These are phyloP conservation scores for Termitomyces sp. DNA, from an alignment of 768 basidiomycete genomes.

Conservation along the genomic window DNA sequence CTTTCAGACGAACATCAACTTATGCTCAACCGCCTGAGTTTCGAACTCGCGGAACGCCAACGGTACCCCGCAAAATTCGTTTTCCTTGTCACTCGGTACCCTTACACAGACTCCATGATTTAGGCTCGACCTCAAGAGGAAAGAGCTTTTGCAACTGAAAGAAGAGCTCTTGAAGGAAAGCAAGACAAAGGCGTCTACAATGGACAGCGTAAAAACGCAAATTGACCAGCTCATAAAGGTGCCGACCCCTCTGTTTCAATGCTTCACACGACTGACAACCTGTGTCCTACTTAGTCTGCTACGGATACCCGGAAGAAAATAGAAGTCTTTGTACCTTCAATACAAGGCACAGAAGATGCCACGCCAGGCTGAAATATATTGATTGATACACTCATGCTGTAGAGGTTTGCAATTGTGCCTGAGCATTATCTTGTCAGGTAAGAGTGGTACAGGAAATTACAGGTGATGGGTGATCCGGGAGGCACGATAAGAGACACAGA, in stretches of 20 bases:
- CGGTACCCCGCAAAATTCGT: conserved; percentile 44
- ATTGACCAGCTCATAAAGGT: conserved; percentile 80
- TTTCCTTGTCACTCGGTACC: conserved; percentile 10
- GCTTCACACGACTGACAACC: conserved; percentile 12
- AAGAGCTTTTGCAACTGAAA: conserved; percentile 65
- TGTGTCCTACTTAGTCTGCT: conserved; percentile 46
- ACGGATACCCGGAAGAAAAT: conserved; percentile 75
- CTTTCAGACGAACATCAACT: conserved; percentile 74
- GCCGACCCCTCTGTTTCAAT: conserved; percentile 7
- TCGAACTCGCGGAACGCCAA: conserved; percentile 86
- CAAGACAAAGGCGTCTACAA: conserved; percentile 64
- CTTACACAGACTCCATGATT: not conserved
- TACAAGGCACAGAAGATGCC: conserved; percentile 23
- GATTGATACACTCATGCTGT: not conserved
- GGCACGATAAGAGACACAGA: conserved; percentile 8
- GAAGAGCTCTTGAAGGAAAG: conserved; percentile 80
- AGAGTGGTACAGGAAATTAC: conserved; percentile 21
- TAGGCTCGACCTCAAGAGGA: conserved; percentile 70
- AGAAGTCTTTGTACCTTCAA: conserved; percentile 56
- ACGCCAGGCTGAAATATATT: conserved; percentile 12
- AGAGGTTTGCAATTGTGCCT: not conserved
- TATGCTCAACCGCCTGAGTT: conserved; percentile 84
- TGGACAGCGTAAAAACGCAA: conserved; percentile 77
- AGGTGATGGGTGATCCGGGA: conserved; percentile 15
- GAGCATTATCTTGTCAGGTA: conserved; percentile 12